Evolutionary conservation across 2,329 filamentous ascomycete species (phyloP), one percentile per base, ranked within the genome.

Genomic region (Curvularia sp.): DNA sequence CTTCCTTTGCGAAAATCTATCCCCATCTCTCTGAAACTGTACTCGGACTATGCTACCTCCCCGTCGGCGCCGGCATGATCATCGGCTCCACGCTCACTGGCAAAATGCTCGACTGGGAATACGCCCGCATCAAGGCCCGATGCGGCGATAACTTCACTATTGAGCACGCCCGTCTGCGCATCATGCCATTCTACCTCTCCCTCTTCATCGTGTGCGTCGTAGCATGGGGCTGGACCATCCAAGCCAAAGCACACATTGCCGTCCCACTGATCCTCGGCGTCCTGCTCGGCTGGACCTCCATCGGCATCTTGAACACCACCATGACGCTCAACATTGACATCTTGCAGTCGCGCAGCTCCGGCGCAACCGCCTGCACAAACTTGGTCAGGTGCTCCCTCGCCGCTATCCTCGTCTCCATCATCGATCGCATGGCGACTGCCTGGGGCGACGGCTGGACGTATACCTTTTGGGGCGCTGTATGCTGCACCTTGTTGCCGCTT

Each of bases 61-160:
- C 83, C 21, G 85, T 85, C 23, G 85, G 85, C 0, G 78, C 80
- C 0, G 84, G 84, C 0, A 84, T 81, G 18, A 84, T 86, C 61
- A 66, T 84, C 2, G 84, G 83, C 1, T 84, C 82, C 0, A 69
- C 85, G 0, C 65, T 82, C 10, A 83, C 80, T 0, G 84, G 85
- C 18, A 84, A 80, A 48, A 74, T 86, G 30, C 77, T 86, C 0
- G 81, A 87, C 59, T 55, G 70, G 15, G 81, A 87, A 54, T 87
- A 86, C 63, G 75, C 73, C 1, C 77, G 78, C 0, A 67, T 72
- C 55, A 74, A 74, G 45, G 57, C 55, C 18, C 64, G 57, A 5
- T 43, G 55, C 13, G 64, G 64, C 21, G 61, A 63, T 0, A 56
- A 65, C 9, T 72, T 73, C 52, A 70, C 68, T 1, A 72, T 72